Percentiles rank a stretch among this genome's conserved stretches.
phyloP scores from a whole-genome alignment of 1,284 basidiomycete genomes.

The Mycena sp. region DNA sequence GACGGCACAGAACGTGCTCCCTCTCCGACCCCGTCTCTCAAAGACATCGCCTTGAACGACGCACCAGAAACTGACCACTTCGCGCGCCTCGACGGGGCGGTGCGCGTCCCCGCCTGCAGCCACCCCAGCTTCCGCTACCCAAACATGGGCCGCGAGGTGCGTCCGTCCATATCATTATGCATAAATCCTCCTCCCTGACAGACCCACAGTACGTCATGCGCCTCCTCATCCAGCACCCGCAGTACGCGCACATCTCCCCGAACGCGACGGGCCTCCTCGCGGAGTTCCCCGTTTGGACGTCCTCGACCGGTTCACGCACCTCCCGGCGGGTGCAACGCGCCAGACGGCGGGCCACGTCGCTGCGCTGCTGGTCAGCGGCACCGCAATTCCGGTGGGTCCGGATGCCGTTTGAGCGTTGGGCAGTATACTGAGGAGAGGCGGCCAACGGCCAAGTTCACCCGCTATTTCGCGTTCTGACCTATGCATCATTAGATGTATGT shows the following conservation, averaged over 20 bases:
- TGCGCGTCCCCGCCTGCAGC: conserved; percentile 23
- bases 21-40: conserved; percentile 18
- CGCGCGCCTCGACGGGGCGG: conserved; percentile 26
- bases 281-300: conserved; percentile 23
- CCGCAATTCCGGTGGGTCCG: background rate
- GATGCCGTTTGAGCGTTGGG: conserved; percentile 5
- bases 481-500: too few relatives aligned
- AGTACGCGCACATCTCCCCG: too few relatives aligned
- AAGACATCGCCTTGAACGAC: conserved; percentile 10
- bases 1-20: conserved; percentile 1
- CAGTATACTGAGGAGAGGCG: conserved; percentile 8
- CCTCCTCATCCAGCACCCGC: conserved; percentile 17
- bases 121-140: conserved; percentile 27
- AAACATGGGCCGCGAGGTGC: conserved; percentile 27
- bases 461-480: background rate
- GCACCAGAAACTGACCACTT: conserved; percentile 10
- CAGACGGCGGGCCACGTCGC: background rate
- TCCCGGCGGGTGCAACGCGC: background rate
- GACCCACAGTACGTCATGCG: conserved; percentile 17
- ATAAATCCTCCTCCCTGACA: background rate
- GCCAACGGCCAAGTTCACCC: conserved; percentile 8
- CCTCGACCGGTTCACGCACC: conserved; percentile 21
- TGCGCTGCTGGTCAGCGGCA: conserved; percentile 11
- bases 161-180: background rate
- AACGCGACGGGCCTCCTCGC: conserved; percentile 13